Conservation (phyloP, 441 rosid genomes). For the Francoa sonchifolia region DNA sequence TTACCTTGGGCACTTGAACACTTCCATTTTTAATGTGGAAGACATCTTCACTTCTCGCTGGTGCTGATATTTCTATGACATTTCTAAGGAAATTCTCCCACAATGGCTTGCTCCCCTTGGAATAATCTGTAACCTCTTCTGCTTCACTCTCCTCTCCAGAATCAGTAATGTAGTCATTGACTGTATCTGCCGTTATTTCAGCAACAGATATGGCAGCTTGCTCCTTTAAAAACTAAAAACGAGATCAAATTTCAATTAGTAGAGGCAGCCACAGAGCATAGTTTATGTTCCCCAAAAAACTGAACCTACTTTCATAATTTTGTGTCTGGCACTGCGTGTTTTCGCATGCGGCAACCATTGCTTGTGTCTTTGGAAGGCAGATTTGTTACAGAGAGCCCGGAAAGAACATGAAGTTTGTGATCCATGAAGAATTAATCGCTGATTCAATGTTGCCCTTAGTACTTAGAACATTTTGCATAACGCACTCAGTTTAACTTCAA, state of each 20-base stretch:
- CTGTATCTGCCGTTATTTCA: constrained; percentile 65
- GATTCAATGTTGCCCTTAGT: too few species aligned
- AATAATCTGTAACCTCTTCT: constrained; percentile 39
- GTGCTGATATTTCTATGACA: constrained; percentile 36
- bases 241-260: constrained; percentile 11
- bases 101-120: constrained; percentile 35
- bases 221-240: constrained; percentile 71
- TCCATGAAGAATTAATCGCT: not conserved
- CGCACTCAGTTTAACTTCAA: too few species aligned
- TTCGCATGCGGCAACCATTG: constrained; percentile 95
- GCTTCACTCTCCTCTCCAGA: constrained; percentile 56
- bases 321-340: constrained; percentile 94
- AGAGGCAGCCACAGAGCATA: too few species aligned
- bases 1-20: constrained; percentile 59
- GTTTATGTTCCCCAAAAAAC: too few species aligned
- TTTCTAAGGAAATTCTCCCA: constrained; percentile 56
- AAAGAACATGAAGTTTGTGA: constrained; percentile 11
- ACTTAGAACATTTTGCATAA: too few species aligned
- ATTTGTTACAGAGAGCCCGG: constrained; percentile 83
- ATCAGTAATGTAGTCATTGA: constrained; percentile 59
- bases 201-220: constrained; percentile 76
- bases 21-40: constrained; percentile 32
- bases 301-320: constrained; percentile 74
- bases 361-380: constrained; percentile 88
- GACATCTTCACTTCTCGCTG: constrained; percentile 23